Conservation (phyloP, 768 basidiomycete genomes). For the Naganishia randhawae region DNA sequence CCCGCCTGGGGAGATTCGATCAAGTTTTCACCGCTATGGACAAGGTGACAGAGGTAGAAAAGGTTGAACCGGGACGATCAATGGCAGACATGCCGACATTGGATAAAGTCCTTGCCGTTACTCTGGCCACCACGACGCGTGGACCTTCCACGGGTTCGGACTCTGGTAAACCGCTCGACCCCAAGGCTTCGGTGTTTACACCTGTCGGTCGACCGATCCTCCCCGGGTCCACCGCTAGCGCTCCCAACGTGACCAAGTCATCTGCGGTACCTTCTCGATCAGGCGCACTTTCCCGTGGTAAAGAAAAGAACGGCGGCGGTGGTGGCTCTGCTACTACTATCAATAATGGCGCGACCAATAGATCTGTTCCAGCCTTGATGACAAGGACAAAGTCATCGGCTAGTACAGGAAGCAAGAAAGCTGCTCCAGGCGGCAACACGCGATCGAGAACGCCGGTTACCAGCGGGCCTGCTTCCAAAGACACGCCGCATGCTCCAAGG, state of each 20-base stretch:
- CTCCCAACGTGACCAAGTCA: neutral
- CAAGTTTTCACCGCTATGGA: constrained; percentile 1
- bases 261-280: neutral
- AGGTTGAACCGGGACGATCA: constrained; percentile 12
- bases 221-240: neutral
- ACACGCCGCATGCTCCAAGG: neutral
- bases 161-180: constrained; percentile 4
- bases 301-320: neutral
- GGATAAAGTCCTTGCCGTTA: neutral
- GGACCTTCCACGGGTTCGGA: neutral
- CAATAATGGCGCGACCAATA: neutral
- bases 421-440: neutral
- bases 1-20: constrained; percentile 5
- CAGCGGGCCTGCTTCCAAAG: neutral
- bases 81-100: neutral
- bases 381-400: neutral
- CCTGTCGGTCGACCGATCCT: neutral
- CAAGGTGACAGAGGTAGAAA: constrained; percentile 1
- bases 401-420: neutral
- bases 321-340: neutral
- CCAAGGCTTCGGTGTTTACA: constrained; percentile 17
- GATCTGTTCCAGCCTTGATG: neutral
- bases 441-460: neutral
- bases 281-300: neutral
- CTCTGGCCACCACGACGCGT: neutral